Percentiles rank a stretch among this genome's conserved stretches.
These are phyloP conservation scores for Phaeotremella skinneri DNA, from an alignment of 768 basidiomycete species.

Conservation along the genomic window DNA sequence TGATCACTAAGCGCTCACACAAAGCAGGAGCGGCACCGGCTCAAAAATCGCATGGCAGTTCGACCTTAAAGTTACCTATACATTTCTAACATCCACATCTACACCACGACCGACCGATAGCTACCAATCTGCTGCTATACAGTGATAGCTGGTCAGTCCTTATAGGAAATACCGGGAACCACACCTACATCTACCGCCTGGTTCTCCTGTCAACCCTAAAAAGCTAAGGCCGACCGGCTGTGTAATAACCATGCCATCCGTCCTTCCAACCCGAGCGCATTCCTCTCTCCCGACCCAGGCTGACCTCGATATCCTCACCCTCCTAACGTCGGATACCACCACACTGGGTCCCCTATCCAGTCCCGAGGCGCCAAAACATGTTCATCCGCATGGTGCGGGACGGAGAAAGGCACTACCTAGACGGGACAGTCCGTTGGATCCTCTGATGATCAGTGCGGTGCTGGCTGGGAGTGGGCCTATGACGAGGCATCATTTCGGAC, in stretches of 20 bases:
- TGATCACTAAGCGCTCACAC: too few relatives aligned
- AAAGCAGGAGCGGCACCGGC: too few relatives aligned
- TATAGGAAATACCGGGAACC: background rate
- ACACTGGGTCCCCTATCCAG: slow-evolving; percentile 37
- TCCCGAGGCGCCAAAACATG: background rate
- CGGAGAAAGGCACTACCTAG: slow-evolving; percentile 27
- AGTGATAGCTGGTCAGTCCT: too few relatives aligned
- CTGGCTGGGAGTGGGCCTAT: slow-evolving; percentile 46
- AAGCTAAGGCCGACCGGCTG: background rate
- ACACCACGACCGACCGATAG: too few relatives aligned
- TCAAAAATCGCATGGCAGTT: too few relatives aligned
- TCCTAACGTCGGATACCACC: slow-evolving; percentile 61
- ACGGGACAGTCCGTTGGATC: slow-evolving; percentile 45
- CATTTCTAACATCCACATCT: too few relatives aligned
- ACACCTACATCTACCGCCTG: background rate
- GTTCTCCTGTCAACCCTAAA: background rate
- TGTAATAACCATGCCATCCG: slow-evolving; percentile 20
- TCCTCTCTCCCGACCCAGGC: slow-evolving; percentile 44
- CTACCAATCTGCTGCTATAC: too few relatives aligned
- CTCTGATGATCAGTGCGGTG: slow-evolving; percentile 47
- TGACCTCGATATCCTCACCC: slow-evolving; percentile 66
- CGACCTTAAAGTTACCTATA: too few relatives aligned
- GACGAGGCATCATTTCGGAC: slow-evolving; percentile 48
- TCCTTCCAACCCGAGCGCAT: slow-evolving; percentile 14
- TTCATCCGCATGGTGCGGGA: background rate